Evolutionary conservation across 129 eudicot genomes (phyloP), one percentile per base, ranked within the genome.

Genomic region (Flaveria sonorensis): DNA sequence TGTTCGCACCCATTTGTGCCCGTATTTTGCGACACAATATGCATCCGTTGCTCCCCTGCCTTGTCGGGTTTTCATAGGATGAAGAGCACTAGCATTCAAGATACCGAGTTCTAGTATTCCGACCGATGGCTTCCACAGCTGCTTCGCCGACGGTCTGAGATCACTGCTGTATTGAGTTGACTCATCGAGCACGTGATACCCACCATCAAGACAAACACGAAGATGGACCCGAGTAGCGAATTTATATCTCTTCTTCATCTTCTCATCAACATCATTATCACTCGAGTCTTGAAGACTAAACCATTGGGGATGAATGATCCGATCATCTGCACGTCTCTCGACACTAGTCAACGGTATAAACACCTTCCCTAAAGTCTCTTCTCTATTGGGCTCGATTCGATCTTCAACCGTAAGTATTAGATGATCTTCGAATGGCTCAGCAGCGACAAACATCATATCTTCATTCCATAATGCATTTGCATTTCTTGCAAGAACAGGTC

Each of bases 161-260:
- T 93, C 98, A 66, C 98, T 93, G 43, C 96, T 93, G 73, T 93
- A 88, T 51, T 88, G 94, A 39, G 98, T 93, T 12, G 98, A 90
- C 77, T 93, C 98, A 63, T 93, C 92, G 24, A 93, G 89, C 51
- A 93, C 98, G 36, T 93, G 98, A 83, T 93, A 93, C 43, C 98
- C 98, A 13, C 96, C 98, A 50, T 93, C 98, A 16, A 90, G 94
- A 86, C 81, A 85, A 26, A 93, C 84, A 51, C 98, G 89, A 7
- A 87, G 87, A 65, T 93, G 94, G 51, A 93, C 74, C 77, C 86
- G 82, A 47, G 90, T 90, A n/a, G 92, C 82, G 81, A 93, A 93
- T 79, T 82, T 90, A 18, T 86, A 74, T n/a, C 72, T 72, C 86
- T 79, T 84, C 70, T 81, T 80, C 83, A 83, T 81, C 45, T 73